Evolutionary conservation across 352 stramenopile species (phyloP), one percentile per base, ranked within the genome.

Genomic region (Hyaloperonospora brassicae): DNA sequence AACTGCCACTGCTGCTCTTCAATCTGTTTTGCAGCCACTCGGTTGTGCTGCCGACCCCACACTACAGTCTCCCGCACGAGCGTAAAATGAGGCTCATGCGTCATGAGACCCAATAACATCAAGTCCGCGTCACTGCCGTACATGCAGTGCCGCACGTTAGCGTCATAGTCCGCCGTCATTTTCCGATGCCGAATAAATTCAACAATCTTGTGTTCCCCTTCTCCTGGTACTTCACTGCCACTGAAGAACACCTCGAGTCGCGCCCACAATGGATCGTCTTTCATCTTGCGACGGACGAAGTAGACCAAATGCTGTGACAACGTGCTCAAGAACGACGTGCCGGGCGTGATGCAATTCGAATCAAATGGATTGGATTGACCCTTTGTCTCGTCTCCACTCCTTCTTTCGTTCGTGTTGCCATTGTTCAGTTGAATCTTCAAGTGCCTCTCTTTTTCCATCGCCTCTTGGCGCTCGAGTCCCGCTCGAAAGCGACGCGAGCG

Each of bases 201-300:
- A 64, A 98, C 97, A 60, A 99, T 98, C 68, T 98, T 98, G 72
- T 99, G 97, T 70, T 99, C 97, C 40, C 97, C 97, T 65, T 99
- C 97, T 27, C 97, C 97, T 0, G 97, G 97, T 25, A 99, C 95
- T 64, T 99, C 95, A 50, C 93, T 91, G 5, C 96, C 96, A 23
- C 86, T 98, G 68, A 98, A 99, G 34, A 98, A 96, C 1, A 99
- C 79, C 47, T 96, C 97, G 2, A 98, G 79, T 35, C 96, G 73
- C 11, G 84, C 62, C 97, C 97, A 99, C 10, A 96, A 75, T 14
- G 93, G 92, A 72, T 99, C 96, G 3, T 68, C 92, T 48, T 95
- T 89, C 52, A 99, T 94, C 73, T 99, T 98, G 52, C 97, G 93
- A 5, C 87, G 80, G 57, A 98, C 95, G 59, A 98, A 97, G 61